A percentile compares a stretch with the other conserved stretches of the same genome.
phyloP scores from a whole-genome alignment of 768 basidiomycete genomes.

The Hygrophoropsis aurantiaca region DNA sequence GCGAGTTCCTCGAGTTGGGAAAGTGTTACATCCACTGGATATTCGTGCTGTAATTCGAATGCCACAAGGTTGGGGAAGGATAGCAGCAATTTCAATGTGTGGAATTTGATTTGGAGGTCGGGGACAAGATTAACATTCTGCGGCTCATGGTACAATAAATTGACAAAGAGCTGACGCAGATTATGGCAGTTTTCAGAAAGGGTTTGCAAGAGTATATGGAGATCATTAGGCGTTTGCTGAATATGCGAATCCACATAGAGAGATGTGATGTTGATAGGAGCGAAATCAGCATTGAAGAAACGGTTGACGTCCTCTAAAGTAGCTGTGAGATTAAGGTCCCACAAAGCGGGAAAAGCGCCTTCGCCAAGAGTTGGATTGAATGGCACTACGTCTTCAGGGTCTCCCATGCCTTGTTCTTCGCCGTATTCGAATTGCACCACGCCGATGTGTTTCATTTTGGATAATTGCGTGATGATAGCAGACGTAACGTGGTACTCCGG shows the following conservation, averaged over 20 bases:
- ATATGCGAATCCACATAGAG: conserved; percentile 52
- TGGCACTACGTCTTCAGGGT: conserved; percentile 39
- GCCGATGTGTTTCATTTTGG: conserved; percentile 41
- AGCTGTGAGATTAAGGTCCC: conserved; percentile 50
- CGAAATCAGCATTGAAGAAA: conserved; percentile 44
- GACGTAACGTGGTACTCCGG: conserved; percentile 55
- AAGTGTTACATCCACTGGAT: conserved; percentile 32
- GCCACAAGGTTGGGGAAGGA: conserved; percentile 23
- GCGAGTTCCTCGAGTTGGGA: conserved; percentile 49
- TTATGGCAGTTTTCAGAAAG: conserved; percentile 47
- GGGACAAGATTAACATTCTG: conserved; percentile 11
- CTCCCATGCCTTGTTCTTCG: conserved; percentile 47
- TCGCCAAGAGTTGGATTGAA: conserved; percentile 45
- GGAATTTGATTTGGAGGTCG: conserved; percentile 31
- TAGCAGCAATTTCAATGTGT: conserved; percentile 37
- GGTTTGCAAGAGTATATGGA: conserved; percentile 43
- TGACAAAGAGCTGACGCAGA: conserved; percentile 44
- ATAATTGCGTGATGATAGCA: conserved; percentile 44
- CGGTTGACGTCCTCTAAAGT: conserved; percentile 42
- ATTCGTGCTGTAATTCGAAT: conserved; percentile 35
- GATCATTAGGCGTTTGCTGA: conserved; percentile 40
- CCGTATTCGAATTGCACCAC: conserved; percentile 55
- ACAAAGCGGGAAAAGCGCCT: conserved; percentile 53
- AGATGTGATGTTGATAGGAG: conserved; percentile 49
- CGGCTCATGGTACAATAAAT: conserved; percentile 25